A percentile compares a stretch with the other conserved stretches of the same genome.
phyloP scores from a whole-genome alignment of 352 stramenopile species.

The Peronospora farinosa region DNA sequence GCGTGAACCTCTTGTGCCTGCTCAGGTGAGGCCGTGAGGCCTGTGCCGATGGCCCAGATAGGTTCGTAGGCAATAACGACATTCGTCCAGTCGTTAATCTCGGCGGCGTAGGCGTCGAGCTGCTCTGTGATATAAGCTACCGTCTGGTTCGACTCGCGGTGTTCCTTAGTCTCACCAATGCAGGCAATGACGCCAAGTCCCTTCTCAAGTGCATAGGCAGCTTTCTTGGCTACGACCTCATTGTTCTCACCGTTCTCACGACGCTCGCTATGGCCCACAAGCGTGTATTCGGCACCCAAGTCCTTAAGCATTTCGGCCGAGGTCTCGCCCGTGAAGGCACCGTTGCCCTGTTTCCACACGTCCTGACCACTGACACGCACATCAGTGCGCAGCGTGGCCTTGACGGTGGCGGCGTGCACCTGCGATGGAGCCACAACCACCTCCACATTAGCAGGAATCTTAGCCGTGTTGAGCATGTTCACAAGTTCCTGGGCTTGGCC shows the following conservation, averaged over 20 bases:
- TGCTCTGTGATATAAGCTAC: conserved; percentile 92
- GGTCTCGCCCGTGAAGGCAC: conserved; percentile 96
- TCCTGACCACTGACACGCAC: conserved; percentile 89
- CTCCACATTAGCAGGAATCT: conserved; percentile 82
- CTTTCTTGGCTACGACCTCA: conserved; percentile 91
- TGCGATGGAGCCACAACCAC: conserved; percentile 95
- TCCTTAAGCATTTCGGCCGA: conserved; percentile 96
- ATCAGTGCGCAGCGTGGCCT: conserved; percentile 51
- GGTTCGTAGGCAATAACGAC: conserved; percentile 97
- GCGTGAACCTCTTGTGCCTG: conserved; percentile 97
- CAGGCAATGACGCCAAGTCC: conserved; percentile 95
- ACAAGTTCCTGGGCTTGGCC: conserved; percentile 64
- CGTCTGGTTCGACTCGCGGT: conserved; percentile 90
- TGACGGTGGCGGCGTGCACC: conserved; percentile 82
- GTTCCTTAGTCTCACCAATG: conserved; percentile 94
- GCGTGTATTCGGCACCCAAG: conserved; percentile 91
- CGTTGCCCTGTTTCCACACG: conserved; percentile 92
- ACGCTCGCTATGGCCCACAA: conserved; percentile 95
- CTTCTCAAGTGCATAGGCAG: conserved; percentile 88
- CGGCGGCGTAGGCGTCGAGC: conserved; percentile 86
- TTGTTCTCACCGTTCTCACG: conserved; percentile 90
- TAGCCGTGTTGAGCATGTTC: conserved; percentile 76
- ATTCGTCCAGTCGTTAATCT: conserved; percentile 90
- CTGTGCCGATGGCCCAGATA: conserved; percentile 97
- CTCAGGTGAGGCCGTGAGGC: conserved; percentile 95